Percentiles rank a stretch among this genome's conserved stretches.
These are phyloP conservation scores for Aspergillus pseudotamarii DNA, from an alignment of 2,329 filamentous ascomycete species.

Conservation along the genomic window DNA sequence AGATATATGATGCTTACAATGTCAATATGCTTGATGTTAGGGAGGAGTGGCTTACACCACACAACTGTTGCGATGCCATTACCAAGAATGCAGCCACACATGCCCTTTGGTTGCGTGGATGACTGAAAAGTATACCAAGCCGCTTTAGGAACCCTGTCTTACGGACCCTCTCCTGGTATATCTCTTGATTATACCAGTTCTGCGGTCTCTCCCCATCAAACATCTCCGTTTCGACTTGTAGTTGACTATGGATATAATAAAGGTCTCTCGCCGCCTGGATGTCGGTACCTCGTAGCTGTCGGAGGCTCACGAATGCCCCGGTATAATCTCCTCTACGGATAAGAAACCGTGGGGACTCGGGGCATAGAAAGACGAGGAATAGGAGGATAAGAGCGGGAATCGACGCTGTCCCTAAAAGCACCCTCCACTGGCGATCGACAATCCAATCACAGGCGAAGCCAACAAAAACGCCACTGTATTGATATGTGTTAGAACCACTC, in stretches of 20 bases:
- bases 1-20: background rate
- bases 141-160: constrained; percentile 20
- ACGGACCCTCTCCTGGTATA: constrained; percentile 16
- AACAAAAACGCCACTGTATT: constrained; percentile 17
- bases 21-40: background rate
- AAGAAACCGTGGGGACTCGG: constrained; percentile 45
- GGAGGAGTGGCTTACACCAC: constrained; percentile 22
- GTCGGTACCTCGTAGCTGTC: constrained; percentile 37
- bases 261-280: constrained; percentile 40
- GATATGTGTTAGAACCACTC: background rate
- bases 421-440: constrained; percentile 43
- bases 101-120: constrained; percentile 28
- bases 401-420: constrained; percentile 52
- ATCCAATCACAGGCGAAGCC: constrained; percentile 20
- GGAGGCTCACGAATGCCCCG: constrained; percentile 36
- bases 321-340: constrained; percentile 33
- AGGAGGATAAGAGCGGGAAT: constrained; percentile 51
- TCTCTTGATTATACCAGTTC: constrained; percentile 1
- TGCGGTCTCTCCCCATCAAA: background rate
- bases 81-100: constrained; percentile 30
- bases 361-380: constrained; percentile 50
- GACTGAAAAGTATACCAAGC: constrained; percentile 23
- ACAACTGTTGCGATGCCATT: constrained; percentile 35
- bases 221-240: constrained; percentile 34
- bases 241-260: constrained; percentile 36